Evolutionary conservation across 2,329 filamentous ascomycete species (phyloP).

Genomic region (Colletotrichum magnum): DNA sequence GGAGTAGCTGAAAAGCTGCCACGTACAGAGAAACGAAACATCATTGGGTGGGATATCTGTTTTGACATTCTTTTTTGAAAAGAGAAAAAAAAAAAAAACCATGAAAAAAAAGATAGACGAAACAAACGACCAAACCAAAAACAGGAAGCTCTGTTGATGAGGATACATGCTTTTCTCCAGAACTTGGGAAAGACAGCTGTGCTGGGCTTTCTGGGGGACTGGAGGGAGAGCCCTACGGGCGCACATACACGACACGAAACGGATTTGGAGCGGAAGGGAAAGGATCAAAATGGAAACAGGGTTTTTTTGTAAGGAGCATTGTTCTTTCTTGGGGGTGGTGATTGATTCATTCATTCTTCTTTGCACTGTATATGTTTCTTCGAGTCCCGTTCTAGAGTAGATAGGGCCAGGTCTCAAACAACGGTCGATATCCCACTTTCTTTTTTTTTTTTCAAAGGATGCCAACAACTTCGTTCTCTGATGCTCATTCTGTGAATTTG

Average conservation of each 20-base stretch:
- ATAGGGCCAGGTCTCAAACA: conserved; percentile 36
- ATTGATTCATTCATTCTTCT: conserved; percentile 3
- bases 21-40: neutral
- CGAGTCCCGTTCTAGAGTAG: conserved; percentile 14
- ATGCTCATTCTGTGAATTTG: neutral
- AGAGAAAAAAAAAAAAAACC: neutral
- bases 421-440: conserved; percentile 36
- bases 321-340: conserved; percentile 1
- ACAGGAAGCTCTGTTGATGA: conserved; percentile 12
- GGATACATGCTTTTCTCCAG: conserved; percentile 11
- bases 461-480: neutral
- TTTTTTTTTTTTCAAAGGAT: conserved; percentile 35
- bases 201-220: conserved; percentile 18
- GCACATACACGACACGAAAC: no score
- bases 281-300: neutral
- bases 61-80: no score
- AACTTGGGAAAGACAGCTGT: conserved; percentile 18
- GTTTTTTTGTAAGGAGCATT: conserved; percentile 13
- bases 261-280: neutral
- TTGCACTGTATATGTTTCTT: conserved; percentile 25
- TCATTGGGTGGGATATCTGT: no score
- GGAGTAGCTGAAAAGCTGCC: neutral
- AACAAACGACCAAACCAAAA: neutral
- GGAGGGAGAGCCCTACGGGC: neutral
- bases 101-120: neutral